Evolutionary conservation across 1,284 basidiomycete species (phyloP).

Genomic region (Tranzscheliella williamsii): DNA sequence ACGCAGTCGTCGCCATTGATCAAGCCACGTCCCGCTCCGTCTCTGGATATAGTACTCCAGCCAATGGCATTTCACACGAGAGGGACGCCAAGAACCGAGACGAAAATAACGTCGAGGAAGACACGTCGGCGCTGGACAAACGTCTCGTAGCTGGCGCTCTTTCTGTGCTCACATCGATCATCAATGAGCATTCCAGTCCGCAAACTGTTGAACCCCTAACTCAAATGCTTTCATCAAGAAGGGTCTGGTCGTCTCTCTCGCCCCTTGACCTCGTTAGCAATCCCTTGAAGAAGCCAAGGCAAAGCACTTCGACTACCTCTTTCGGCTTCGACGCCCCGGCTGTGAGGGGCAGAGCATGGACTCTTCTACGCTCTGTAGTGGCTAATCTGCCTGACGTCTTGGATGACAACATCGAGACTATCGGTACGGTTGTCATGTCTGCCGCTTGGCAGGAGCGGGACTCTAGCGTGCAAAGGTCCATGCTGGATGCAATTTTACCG

Average conservation of each 20-base stretch:
- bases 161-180: constrained; percentile 35
- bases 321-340: constrained; percentile 44
- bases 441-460: constrained; percentile 56
- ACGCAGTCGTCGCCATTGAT: constrained; percentile 19
- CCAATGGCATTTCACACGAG: constrained; percentile 12
- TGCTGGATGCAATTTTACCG: constrained; percentile 47
- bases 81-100: constrained; percentile 58
- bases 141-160: constrained; percentile 54
- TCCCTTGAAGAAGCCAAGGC: not conserved
- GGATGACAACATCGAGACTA: constrained; percentile 23
- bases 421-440: constrained; percentile 36
- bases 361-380: constrained; percentile 25
- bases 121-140: constrained; percentile 48
- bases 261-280: constrained; percentile 12
- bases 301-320: constrained; percentile 3
- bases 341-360: constrained; percentile 48
- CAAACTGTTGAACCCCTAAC: constrained; percentile 22
- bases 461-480: constrained; percentile 33
- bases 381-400: constrained; percentile 9
- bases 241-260: constrained; percentile 43
- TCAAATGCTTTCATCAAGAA: constrained; percentile 28
- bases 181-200: constrained; percentile 6
- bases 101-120: constrained; percentile 57
- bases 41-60: constrained; percentile 22
- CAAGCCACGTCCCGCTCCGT: constrained; percentile 17